Conservation (phyloP, 495 filamentous ascomycete genomes). For the Penicillium samsonianum region DNA sequence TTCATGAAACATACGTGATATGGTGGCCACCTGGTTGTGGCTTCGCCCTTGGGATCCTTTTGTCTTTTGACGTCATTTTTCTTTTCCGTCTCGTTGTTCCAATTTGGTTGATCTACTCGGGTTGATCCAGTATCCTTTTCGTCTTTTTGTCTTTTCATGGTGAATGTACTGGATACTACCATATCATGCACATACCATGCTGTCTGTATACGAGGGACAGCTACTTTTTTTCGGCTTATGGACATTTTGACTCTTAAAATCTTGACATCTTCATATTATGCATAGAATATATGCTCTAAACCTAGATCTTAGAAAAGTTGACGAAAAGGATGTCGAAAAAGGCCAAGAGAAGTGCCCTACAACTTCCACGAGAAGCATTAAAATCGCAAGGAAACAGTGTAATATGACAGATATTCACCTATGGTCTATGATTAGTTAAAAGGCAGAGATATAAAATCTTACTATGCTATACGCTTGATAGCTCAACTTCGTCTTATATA, state of each 20-base stretch:
- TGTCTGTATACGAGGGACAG: not conserved
- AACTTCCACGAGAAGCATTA: too few relatives aligned
- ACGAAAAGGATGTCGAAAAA: too few relatives aligned
- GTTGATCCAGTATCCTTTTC: not conserved
- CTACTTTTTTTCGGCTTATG: not conserved
- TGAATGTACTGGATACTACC: not conserved
- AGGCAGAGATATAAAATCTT: too few relatives aligned
- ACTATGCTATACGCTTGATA: too few relatives aligned
- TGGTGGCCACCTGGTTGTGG: not conserved
- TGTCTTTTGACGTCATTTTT: not conserved
- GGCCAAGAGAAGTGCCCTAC: too few relatives aligned
- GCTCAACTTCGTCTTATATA: too few relatives aligned
- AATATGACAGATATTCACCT: too few relatives aligned
- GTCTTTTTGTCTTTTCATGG: not conserved
- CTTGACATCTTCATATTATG: not conserved
- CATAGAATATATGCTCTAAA: not conserved
- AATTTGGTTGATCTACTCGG: not conserved
- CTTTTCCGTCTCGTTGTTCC: not conserved
- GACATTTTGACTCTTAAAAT: not conserved
- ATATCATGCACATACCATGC: not conserved
- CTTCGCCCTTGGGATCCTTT: not conserved
- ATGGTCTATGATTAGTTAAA: too few relatives aligned
- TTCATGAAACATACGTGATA: not conserved
- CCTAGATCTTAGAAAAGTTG: too few relatives aligned
- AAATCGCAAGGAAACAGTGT: too few relatives aligned